Conservation (phyloP, 2,329 filamentous ascomycete species). For the Xylaria multiplex region DNA sequence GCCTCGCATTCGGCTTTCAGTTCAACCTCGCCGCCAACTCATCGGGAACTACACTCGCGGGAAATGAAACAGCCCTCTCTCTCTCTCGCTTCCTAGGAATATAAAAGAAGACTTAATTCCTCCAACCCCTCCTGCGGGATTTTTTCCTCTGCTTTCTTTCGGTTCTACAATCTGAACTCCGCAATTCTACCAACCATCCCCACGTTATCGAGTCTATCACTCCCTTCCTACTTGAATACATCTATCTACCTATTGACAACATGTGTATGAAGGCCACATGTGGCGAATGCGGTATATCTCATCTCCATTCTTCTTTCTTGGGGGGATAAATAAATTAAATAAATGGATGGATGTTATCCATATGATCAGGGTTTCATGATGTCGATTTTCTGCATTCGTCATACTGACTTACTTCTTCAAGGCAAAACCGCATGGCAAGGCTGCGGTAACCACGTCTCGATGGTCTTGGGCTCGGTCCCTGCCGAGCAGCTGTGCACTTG, state of each 20-base stretch:
- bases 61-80: not conserved
- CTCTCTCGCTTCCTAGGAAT: not conserved
- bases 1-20: conserved; percentile 8
- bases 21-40: conserved; percentile 31
- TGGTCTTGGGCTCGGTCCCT: conserved; percentile 70
- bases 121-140: not conserved
- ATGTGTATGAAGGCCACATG: conserved; percentile 76
- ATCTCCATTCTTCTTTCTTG: not conserved
- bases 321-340: not conserved
- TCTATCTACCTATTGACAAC: conserved; percentile 28
- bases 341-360: not conserved
- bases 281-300: conserved; percentile 67
- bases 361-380: not conserved
- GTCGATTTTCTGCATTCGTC: not conserved
- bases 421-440: conserved; percentile 73
- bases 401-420: conserved; percentile 41
- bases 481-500: conserved; percentile 72
- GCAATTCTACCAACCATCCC: conserved; percentile 6
- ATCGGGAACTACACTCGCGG: conserved; percentile 15
- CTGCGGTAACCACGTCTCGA: conserved; percentile 69
- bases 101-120: not conserved
- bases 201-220: not conserved
- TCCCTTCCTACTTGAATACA: not conserved
- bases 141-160: not conserved
- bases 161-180: not conserved